Conservation (phyloP, 2,329 filamentous ascomycete genomes). For the Epichloe festucae region DNA sequence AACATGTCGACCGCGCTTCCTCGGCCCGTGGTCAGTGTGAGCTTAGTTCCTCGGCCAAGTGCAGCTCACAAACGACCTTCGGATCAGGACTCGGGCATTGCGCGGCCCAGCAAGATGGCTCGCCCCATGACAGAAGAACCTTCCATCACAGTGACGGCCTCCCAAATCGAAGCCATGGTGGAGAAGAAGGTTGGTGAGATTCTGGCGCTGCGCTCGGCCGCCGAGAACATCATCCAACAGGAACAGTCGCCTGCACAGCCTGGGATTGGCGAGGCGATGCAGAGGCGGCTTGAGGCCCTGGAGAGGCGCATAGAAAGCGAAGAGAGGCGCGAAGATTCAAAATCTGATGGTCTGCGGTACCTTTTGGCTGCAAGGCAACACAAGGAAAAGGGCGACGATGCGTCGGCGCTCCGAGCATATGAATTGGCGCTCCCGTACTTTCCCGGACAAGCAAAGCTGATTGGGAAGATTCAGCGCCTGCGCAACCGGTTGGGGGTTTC, state of each 20-base stretch:
- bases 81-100: constrained; percentile 22
- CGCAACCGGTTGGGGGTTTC: constrained; percentile 34
- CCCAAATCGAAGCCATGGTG: constrained; percentile 79
- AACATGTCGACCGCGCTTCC: constrained; percentile 18
- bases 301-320: constrained; percentile 69
- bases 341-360: constrained; percentile 72
- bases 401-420: constrained; percentile 71
- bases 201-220: constrained; percentile 56
- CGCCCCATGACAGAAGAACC: constrained; percentile 22
- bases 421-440: constrained; percentile 76
- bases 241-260: constrained; percentile 23
- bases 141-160: constrained; percentile 45
- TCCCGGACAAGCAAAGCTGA: constrained; percentile 66
- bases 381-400: constrained; percentile 69
- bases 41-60: constrained; percentile 8
- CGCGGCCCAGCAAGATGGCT: constrained; percentile 36
- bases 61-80: constrained; percentile 27
- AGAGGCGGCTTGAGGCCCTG: constrained; percentile 67
- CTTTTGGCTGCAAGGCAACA: constrained; percentile 87
- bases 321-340: constrained; percentile 50
- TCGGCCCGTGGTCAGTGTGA: constrained; percentile 19
- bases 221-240: constrained; percentile 24
- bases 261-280: constrained; percentile 63
- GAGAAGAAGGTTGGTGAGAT: constrained; percentile 87
- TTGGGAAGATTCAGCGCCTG: constrained; percentile 55